Conservation (phyloP, 768 basidiomycete species). For the Lepiota brunneoincarnata region DNA sequence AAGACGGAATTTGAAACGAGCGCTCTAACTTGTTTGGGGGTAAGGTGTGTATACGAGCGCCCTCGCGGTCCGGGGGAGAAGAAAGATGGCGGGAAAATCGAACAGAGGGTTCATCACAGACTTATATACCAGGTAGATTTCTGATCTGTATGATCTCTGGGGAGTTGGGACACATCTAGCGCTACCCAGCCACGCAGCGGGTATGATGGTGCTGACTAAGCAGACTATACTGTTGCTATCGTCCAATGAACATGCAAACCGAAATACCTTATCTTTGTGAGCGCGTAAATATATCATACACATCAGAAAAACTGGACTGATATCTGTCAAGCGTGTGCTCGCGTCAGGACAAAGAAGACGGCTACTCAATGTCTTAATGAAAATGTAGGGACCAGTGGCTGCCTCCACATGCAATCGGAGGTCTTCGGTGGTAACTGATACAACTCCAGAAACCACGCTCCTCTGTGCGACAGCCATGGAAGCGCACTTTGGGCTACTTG, state of each 20-base stretch:
- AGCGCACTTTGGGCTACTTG: too few species aligned
- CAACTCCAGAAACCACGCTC: too few species aligned
- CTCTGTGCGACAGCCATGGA: too few species aligned
- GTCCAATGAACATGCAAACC: slow-evolving; percentile 10
- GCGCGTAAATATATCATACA: too few species aligned
- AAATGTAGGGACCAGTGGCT: too few species aligned
- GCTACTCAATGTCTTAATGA: too few species aligned
- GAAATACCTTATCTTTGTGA: neutral
- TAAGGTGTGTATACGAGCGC: neutral
- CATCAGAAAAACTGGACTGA: too few species aligned
- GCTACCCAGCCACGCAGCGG: neutral
- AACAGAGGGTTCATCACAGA: neutral
- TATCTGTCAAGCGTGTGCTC: too few species aligned
- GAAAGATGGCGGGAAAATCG: neutral
- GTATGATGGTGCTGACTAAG: slow-evolving; percentile 7
- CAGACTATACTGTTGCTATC: slow-evolving; percentile 8
- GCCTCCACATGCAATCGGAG: too few species aligned
- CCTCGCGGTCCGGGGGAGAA: neutral
- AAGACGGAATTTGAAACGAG: slow-evolving; percentile 4
- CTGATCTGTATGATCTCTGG: neutral
- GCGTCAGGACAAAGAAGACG: too few species aligned
- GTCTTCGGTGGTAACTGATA: too few species aligned
- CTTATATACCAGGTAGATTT: neutral
- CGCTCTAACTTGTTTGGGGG: neutral
- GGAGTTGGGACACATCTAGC: too few species aligned